Base-by-base conservation (phyloP, 805 yeast genomes). In the Schwanniomyces vanrijiae region DNA sequence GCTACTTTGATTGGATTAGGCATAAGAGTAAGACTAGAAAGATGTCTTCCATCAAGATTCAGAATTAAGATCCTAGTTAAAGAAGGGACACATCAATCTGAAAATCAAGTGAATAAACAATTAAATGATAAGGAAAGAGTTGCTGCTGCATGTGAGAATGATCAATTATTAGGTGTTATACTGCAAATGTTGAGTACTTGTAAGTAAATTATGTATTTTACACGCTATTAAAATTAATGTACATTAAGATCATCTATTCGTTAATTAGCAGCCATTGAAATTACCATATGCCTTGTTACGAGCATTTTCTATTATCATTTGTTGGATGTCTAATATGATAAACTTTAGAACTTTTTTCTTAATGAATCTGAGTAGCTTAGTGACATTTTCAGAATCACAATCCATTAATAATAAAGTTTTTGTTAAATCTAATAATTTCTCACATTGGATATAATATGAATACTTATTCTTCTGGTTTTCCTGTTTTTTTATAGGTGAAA, bases 91-190 rank as follows among this genome's bases (percentile, higher is more conserved):
- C 99, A 94, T 63, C 97, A 94, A 65, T 88, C 96, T 61, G 99
- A 94, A 63, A 81, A 80, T 54, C 99, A 94, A 62, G 98, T 94
- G 19, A 94, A 94, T 68, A 92, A 92, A 62, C 99, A 94, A 69
- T 77, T 94, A 50, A 94, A 94, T 61, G 99, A 94, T 63, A 94
- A 94, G 69, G 99, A 94, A 68, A 75, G 99, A 51, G 97, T 94
- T 0, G 95, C 96, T 26, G 99, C 99, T 22, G 99, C 99, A 0
- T 91, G 98, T 66, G 99, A 94, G 61, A 94, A 94, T 59, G 96
- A 88, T 47, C 99, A 94, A 70, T 73, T 94, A 37, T 70, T 91
- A 34, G 78, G 83, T 25, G 99, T 94, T n/a, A 87, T 94, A 33
- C 86, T 90, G 55, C 90, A 86, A 52, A 94, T 94, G 99, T 76